These are phyloP conservation scores for Fraxinus platypoda DNA, from an alignment of 305 asterid genomes.

Conservation along the genomic window DNA sequence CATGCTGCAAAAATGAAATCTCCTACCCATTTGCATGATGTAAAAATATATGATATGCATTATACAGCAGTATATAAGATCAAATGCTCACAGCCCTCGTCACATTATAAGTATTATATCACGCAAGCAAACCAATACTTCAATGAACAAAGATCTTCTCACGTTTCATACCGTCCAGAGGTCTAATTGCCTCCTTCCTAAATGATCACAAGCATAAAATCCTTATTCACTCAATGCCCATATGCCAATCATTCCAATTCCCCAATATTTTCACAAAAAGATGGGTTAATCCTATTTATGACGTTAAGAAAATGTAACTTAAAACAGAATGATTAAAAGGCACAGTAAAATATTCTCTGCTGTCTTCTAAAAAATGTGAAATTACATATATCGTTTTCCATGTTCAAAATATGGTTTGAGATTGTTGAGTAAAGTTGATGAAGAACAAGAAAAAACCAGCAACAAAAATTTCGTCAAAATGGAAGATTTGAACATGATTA, in stretches of 20 bases:
- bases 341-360: neutral
- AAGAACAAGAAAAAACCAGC: too few relatives aligned
- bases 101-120: neutral
- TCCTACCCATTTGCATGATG: slow-evolving; percentile 25
- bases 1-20: slow-evolving; percentile 4
- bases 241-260: neutral
- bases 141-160: too few relatives aligned
- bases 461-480: too few relatives aligned
- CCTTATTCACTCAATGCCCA: too few relatives aligned
- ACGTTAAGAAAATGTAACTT: neutral
- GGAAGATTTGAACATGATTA: too few relatives aligned
- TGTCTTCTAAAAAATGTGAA: neutral
- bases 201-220: too few relatives aligned
- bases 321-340: neutral
- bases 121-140: neutral
- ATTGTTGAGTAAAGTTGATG: too few relatives aligned
- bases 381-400: too few relatives aligned
- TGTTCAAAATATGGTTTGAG: too few relatives aligned
- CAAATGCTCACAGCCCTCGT: neutral
- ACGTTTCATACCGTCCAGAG: too few relatives aligned
- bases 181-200: too few relatives aligned
- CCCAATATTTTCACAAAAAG: neutral
- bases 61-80: neutral
- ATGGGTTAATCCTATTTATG: neutral
- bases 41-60: neutral